Evolutionary conservation across 2,329 filamentous ascomycete genomes (phyloP), one percentile per base, ranked within the genome.

Genomic region (Botrytis aclada): DNA sequence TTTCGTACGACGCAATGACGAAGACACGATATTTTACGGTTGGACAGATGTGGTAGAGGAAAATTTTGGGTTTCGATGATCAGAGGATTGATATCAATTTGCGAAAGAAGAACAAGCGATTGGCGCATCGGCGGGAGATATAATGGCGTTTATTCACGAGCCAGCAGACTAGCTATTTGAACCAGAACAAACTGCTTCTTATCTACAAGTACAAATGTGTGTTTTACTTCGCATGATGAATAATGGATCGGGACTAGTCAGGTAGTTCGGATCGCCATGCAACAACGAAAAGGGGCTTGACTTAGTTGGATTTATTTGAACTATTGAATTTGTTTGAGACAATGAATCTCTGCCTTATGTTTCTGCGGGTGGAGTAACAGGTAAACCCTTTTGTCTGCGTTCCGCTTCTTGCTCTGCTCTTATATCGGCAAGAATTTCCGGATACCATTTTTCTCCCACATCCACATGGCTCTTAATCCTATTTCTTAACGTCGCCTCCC

Each of bases 401-500:
- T 83, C 81, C 76, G 76, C 81, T 47, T 84, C 84, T 83, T 91
- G 86, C 81, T 91, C 87, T 77, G 87, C 87, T 70, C 87, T 85
- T 69, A 91, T 88, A 74, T 85, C 84, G 74, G 82, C 82, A 76
- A 84, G 76, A 58, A 84, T 78, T 41, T 92, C 88, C 4, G 90
- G 90, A 80, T 92, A 93, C 89, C 93, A 97, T 78, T 90, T 85
- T 85, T 95, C 92, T 2, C 92, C 93, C 1, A 97, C 94, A 81
- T 97, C 94, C 5, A 91, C 92, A 83, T 97, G 94, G 77, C 92
- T 94, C 86, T 95, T 96, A 77, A 97, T 87, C 22, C 94, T 84
- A 82, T 97, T 97, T 83, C 93, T 87, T 80, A 97, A 83, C 73
- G 93, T 97, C 18, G 93, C 94, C 84, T 97, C 93, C 7, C 94